Base-by-base conservation (phyloP, 2,329 filamentous ascomycete species). In the Myriosclerotinia scirpicola region DNA sequence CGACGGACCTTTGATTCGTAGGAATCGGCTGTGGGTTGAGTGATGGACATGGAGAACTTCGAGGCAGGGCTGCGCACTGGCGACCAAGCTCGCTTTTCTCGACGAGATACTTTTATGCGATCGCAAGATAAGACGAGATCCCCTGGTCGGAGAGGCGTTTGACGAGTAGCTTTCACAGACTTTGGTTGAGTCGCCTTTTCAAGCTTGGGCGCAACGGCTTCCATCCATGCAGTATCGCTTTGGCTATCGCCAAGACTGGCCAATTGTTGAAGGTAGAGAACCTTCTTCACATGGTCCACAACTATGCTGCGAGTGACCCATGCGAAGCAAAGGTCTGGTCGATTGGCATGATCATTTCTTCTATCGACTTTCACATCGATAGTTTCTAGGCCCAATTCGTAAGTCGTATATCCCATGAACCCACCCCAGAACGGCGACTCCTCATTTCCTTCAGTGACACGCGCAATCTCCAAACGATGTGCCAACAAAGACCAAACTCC, bases 361-460 rank as follows among this genome's bases (percentile, higher is more conserved):
- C 22, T 30, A 59, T 48, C 67, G 67, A 54, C 65, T 5, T 74
- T 67, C 20, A 85, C 78, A 64, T 77, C 73, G 62, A 84, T 84
- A 5, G 79, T 82, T 71, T 83, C 81, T 3, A 90, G 77, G 0
- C 88, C 87, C 69, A 87, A 81, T 76, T 91, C 89, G 68, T 91
- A 91, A 0, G 87, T 88, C 22, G 87, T 83, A 70, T 85, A 90
- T 0, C 89, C 89, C 71, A 91, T 81, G 53, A 91, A 82, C 0
- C 89, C 89, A 67, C 88, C 89, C 86, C 87, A 90, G 72, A 91
- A 91, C 0, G 88, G 84, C n/a, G 80, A 73, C 1, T 77, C 69
- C 5, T 61, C 50, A 68, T 76, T 74, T 0, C 78, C 79, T 22
- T 71, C 72, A 22, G 71, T 68, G 12, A 81, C 75, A 63, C 74